Percentiles rank a stretch among this genome's conserved stretches.
These are phyloP conservation scores for Mycena olivaceomarginata DNA, from an alignment of 768 basidiomycete genomes.

Conservation along the genomic window DNA sequence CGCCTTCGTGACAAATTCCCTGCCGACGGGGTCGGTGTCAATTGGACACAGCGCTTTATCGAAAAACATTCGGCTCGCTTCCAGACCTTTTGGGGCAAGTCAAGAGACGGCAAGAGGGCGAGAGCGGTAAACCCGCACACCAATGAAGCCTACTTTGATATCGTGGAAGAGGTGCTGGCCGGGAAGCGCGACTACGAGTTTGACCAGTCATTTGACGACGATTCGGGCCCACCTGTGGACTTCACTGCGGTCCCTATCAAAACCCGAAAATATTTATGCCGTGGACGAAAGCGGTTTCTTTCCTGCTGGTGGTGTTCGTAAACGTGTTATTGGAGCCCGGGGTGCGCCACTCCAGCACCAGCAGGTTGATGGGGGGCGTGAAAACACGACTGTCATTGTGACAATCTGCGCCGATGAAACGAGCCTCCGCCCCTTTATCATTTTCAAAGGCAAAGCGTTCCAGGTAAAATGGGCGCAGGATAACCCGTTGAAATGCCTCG, in stretches of 20 bases:
- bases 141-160: slow-evolving; percentile 49
- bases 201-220: background rate
- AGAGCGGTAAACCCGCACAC: too few relatives aligned
- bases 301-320: slow-evolving; percentile 28
- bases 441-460: slow-evolving; percentile 38
- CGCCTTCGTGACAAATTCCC: too few relatives aligned
- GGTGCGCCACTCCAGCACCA: slow-evolving; percentile 24
- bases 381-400: slow-evolving; percentile 28
- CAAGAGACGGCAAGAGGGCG: too few relatives aligned
- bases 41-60: too few relatives aligned
- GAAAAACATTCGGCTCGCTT: too few relatives aligned
- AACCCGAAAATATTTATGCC: slow-evolving; percentile 46
- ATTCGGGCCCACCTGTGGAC: background rate
- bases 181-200: slow-evolving; percentile 37
- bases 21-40: too few relatives aligned
- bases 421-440: slow-evolving; percentile 6
- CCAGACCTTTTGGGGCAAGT: too few relatives aligned
- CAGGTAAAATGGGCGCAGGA: slow-evolving; percentile 34
- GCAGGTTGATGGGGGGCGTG: slow-evolving; percentile 1
- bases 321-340: slow-evolving; percentile 42
- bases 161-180: slow-evolving; percentile 45
- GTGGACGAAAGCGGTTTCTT: slow-evolving; percentile 51
- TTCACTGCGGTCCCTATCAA: slow-evolving; percentile 24
- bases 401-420: slow-evolving; percentile 22
- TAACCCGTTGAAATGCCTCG: slow-evolving; percentile 18